A percentile compares a stretch with the other conserved stretches of the same genome.
phyloP scores from a whole-genome alignment of 2,329 filamentous ascomycete genomes.

The Fusarium dlaminii region DNA sequence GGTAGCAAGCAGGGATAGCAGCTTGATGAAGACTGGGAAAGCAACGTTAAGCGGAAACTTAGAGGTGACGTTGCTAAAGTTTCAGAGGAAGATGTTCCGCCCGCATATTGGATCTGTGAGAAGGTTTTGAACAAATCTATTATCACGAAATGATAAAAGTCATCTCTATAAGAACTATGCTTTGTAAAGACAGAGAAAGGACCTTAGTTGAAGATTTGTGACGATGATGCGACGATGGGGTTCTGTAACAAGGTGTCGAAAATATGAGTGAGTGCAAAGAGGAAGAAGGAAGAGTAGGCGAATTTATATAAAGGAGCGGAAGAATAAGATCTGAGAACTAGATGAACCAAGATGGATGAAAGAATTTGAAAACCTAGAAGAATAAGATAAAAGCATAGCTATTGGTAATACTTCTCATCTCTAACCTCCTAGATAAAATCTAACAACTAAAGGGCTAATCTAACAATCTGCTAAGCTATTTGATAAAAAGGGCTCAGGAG shows the following conservation, averaged over 20 bases:
- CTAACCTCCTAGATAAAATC: neutral
- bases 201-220: neutral
- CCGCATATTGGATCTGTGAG: neutral
- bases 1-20: neutral
- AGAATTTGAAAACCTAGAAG: neutral
- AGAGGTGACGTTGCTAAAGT: neutral
- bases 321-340: neutral
- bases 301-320: neutral
- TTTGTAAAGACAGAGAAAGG: neutral
- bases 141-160: no score
- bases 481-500: neutral
- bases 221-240: neutral
- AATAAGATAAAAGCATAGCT: neutral
- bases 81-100: neutral
- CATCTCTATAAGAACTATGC: neutral
- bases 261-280: fast-evolving
- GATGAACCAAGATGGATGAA: neutral
- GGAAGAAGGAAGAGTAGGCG: neutral
- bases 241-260: neutral
- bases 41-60: neutral
- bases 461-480: neutral
- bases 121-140: neutral
- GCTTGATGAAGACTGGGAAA: neutral
- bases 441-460: neutral
- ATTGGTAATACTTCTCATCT: neutral